Percentiles rank a stretch among this genome's conserved stretches.
These are phyloP conservation scores for Samsoniella hepiali DNA, from an alignment of 2,329 filamentous ascomycete species.

Conservation along the genomic window DNA sequence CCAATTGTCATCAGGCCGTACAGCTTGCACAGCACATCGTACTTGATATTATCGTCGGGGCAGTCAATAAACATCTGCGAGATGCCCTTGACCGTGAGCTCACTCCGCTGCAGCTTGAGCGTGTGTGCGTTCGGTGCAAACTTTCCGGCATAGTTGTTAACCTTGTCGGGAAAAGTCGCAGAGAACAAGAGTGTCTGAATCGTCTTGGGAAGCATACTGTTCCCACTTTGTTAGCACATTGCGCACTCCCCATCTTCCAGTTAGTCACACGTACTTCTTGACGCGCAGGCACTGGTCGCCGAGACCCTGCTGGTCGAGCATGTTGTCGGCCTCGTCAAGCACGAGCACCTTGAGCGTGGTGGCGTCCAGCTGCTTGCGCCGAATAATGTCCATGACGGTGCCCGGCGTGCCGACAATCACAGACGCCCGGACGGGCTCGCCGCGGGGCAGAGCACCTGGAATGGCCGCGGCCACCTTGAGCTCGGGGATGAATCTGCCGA, in stretches of 20 bases:
- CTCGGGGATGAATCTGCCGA: constrained; percentile 78
- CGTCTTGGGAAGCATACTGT: constrained; percentile 65
- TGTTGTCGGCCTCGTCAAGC: constrained; percentile 96
- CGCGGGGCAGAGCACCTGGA: constrained; percentile 69
- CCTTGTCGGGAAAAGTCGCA: constrained; percentile 84
- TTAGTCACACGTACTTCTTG: constrained; percentile 58
- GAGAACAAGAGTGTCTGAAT: constrained; percentile 95
- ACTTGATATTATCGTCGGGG: constrained; percentile 76
- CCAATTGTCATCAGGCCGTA: constrained; percentile 96
- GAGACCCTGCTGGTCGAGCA: constrained; percentile 92
- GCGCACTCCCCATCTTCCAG: background rate
- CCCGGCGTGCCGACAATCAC: constrained; percentile 92
- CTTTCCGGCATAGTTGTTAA: constrained; percentile 75
- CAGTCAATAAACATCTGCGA: constrained; percentile 98
- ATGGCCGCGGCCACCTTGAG: constrained; percentile 79
- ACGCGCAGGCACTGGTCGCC: constrained; percentile 93
- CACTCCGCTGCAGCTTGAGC: constrained; percentile 82
- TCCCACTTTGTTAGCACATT: background rate
- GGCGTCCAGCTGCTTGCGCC: constrained; percentile 69
- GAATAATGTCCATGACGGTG: constrained; percentile 84
- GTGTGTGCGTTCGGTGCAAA: constrained; percentile 86
- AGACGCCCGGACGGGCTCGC: constrained; percentile 66
- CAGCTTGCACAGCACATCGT: constrained; percentile 82
- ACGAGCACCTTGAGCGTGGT: constrained; percentile 76
- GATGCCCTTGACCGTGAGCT: constrained; percentile 94